Conservation (phyloP, 2,329 filamentous ascomycete species). For the Colletotrichum camelliae region DNA sequence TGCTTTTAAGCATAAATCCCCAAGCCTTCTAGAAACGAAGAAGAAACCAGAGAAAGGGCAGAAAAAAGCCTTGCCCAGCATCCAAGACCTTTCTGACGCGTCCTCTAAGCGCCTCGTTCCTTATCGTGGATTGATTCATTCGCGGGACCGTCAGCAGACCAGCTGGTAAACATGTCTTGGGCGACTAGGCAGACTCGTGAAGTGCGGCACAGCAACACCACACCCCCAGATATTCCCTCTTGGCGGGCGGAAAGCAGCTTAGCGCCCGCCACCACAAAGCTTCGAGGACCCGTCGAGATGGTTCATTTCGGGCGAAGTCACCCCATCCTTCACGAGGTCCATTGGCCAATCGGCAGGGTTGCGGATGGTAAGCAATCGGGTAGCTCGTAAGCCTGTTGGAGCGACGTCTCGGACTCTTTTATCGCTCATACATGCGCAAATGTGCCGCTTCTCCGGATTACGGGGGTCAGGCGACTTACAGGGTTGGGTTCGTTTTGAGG, state of each 20-base stretch:
- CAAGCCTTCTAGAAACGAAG: no score
- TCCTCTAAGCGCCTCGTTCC: neutral
- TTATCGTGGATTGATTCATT: neutral
- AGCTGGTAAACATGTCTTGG: neutral
- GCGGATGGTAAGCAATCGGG: neutral
- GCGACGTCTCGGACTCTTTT: neutral
- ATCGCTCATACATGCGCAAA: neutral
- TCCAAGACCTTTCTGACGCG: neutral
- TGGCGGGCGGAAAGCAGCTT: neutral
- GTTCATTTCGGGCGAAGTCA: slow-evolving; percentile 10
- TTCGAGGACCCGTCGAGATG: neutral
- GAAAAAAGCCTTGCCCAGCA: neutral
- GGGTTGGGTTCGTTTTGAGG: neutral
- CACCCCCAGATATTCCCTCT: neutral
- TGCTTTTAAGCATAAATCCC: neutral
- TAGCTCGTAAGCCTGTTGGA: neutral
- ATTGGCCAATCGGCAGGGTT: neutral
- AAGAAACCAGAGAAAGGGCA: neutral
- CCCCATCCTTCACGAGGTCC: neutral
- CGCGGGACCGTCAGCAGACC: neutral
- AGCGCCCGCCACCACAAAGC: neutral
- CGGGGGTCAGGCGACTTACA: neutral
- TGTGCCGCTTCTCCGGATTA: neutral
- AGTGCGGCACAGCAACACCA: neutral
- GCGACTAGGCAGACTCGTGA: neutral